phyloP scores from a whole-genome alignment of 2,329 filamentous ascomycete genomes.

The Aulographum hederae region DNA sequence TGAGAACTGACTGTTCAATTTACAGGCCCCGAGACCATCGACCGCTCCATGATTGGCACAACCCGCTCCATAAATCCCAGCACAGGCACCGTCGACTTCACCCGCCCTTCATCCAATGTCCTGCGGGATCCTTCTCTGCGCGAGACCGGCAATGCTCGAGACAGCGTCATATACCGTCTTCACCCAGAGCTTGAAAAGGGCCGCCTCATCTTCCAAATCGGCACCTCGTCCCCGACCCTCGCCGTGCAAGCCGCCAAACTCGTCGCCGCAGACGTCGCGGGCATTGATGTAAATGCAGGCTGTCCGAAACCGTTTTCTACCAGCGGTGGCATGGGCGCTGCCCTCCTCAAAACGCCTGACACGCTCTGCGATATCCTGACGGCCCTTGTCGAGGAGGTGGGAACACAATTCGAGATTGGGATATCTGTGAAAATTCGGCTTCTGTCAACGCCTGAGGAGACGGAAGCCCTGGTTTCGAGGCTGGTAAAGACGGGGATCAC shows the following conservation, averaged over 20 bases:
- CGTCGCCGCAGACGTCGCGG: conserved; percentile 72
- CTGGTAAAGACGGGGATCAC: conserved; percentile 81
- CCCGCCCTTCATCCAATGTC: conserved; percentile 54
- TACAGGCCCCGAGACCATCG: conserved; percentile 78
- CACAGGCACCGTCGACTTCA: conserved; percentile 72
- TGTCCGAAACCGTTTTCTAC: conserved; percentile 96
- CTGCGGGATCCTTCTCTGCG: conserved; percentile 37
- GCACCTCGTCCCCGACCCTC: conserved; percentile 63
- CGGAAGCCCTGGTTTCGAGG: conserved; percentile 55
- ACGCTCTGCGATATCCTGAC: conserved; percentile 67
- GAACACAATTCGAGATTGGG: conserved; percentile 63
- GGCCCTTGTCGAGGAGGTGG: conserved; percentile 62
- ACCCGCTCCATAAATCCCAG: conserved; percentile 57
- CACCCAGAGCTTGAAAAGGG: conserved; percentile 59
- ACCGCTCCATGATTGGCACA: conserved; percentile 78
- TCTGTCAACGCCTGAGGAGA: conserved; percentile 57
- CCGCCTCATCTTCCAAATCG: conserved; percentile 77
- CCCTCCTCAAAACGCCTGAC: conserved; percentile 70
- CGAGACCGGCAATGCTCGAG: conserved; percentile 31
- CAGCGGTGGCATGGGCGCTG: conserved; percentile 85
- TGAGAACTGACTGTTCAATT: conserved; percentile 4
- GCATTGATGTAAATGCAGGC: conserved; percentile 95
- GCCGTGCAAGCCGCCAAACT: conserved; percentile 73
- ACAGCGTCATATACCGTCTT: conserved; percentile 65
- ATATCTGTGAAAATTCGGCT: conserved; percentile 96